Conservation (phyloP, 306 rosid species). For the Lablab purpureus region DNA sequence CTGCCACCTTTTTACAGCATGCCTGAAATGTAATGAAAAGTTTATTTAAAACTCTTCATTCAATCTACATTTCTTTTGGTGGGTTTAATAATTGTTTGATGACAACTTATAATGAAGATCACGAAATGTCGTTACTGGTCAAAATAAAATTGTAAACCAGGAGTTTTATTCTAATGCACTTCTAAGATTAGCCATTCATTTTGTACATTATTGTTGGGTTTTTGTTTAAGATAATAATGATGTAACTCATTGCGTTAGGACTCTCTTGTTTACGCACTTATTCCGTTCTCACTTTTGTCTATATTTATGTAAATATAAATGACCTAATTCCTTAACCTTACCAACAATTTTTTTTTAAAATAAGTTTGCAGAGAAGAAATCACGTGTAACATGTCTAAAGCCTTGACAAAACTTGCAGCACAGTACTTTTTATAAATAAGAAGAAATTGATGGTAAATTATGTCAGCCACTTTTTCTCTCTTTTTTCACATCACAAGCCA, state of each 20-base stretch:
- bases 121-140: constrained; percentile 46
- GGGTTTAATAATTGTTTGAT: constrained; percentile 7
- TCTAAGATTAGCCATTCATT: constrained; percentile 25
- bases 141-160: constrained; percentile 39
- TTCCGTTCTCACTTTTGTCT: constrained; percentile 10
- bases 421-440: neutral
- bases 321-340: neutral
- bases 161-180: constrained; percentile 36
- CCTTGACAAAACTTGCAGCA: neutral
- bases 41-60: neutral
- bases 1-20: constrained; percentile 29
- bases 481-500: neutral
- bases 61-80: neutral
- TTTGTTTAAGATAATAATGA: neutral
- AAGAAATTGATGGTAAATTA: neutral
- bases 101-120: neutral
- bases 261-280: constrained; percentile 1
- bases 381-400: constrained; percentile 2
- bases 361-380: neutral
- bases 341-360: neutral
- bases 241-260: constrained; percentile 21
- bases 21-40: neutral
- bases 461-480: neutral
- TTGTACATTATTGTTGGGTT: neutral
- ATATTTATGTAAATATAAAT: constrained; percentile 3